Evolutionary conservation across 1,284 basidiomycete species (phyloP).

Genomic region (Inonotus hispidus): DNA sequence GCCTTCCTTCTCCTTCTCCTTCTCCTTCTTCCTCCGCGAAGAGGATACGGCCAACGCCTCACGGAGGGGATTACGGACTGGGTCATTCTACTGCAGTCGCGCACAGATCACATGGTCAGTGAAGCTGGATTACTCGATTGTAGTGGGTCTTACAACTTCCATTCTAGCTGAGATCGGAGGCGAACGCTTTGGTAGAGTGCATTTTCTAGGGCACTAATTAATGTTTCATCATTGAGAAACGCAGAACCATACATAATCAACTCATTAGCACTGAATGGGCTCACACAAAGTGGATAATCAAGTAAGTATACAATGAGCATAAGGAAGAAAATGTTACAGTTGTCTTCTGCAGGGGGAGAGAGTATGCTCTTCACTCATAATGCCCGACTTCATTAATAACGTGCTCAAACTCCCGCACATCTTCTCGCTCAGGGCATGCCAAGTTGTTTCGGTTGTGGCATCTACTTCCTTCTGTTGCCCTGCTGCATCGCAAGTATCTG

Average conservation of each 20-base stretch:
- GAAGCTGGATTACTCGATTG: too few relatives aligned
- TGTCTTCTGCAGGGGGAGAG: not conserved
- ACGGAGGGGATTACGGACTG: too few relatives aligned
- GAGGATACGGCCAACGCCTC: too few relatives aligned
- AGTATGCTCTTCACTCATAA: not conserved
- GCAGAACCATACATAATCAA: not conserved
- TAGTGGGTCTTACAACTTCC: too few relatives aligned
- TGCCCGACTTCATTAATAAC: not conserved
- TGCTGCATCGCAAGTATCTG: conserved; percentile 64
- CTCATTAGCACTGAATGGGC: not conserved
- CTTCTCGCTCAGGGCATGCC: not conserved
- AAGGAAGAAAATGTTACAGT: not conserved
- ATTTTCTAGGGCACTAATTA: too few relatives aligned
- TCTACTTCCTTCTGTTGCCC: conserved; percentile 20
- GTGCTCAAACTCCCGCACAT: not conserved
- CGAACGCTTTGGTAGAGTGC: too few relatives aligned
- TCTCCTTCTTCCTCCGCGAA: too few relatives aligned
- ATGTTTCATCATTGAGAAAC: not conserved
- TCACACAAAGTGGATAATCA: not conserved
- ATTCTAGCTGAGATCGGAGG: too few relatives aligned
- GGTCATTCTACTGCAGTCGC: too few relatives aligned
- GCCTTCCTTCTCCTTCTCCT: too few relatives aligned
- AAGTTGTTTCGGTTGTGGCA: not conserved
- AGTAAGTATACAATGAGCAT: not conserved
- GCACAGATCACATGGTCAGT: too few relatives aligned